Base-by-base conservation (phyloP, 2,329 filamentous ascomycete species). In the Myriosclerotinia duriaeana region DNA sequence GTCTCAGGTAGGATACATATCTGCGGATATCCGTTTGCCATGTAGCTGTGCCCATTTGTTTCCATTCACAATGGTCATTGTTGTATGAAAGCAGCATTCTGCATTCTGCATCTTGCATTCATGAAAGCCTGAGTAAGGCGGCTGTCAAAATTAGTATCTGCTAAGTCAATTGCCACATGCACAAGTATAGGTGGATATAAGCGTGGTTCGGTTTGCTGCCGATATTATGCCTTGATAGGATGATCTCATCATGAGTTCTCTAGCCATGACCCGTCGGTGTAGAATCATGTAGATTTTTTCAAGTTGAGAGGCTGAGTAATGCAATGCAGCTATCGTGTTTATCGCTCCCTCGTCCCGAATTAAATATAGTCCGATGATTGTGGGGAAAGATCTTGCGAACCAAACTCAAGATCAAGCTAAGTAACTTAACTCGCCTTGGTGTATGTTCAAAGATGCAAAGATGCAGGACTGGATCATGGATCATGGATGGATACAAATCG, bases 191-290 rank as follows among this genome's bases (percentile, higher is more conserved):
- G 30, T 58, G 48, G 42, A 52, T 50, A 42, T 42, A 60, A 44
- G 63, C 53, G 53, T 60, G 34, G 22, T 34, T 68, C 67, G 68
- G 70, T 40, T 42, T 53, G 65, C 58, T 68, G 60, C 74, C 73
- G 72, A 74, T 59, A 56, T 74, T 72, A 74, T 75, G 74, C 73
- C 74, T 72, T 73, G 36, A 44, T 56, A 58, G 59, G 66, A 58
- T 52, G 54, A 56, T 65, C 52, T 59, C 63, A 65, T 66, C 30
- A 17, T 59, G 44, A 50, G 20, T 52, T 65, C 53, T 40, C 42
- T 65, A 56, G 53, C 34, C 30, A 6, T 34, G 30, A 6, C 30
- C 30, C 63, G 34, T 65, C 63, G 63, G 63, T 65, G 63, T 46
- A 64, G 26, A 59, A 34, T 34, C 30, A 34, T 34, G 30, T 34